Conservation (phyloP, 805 yeast genomes). For the Brettanomyces nanus region DNA sequence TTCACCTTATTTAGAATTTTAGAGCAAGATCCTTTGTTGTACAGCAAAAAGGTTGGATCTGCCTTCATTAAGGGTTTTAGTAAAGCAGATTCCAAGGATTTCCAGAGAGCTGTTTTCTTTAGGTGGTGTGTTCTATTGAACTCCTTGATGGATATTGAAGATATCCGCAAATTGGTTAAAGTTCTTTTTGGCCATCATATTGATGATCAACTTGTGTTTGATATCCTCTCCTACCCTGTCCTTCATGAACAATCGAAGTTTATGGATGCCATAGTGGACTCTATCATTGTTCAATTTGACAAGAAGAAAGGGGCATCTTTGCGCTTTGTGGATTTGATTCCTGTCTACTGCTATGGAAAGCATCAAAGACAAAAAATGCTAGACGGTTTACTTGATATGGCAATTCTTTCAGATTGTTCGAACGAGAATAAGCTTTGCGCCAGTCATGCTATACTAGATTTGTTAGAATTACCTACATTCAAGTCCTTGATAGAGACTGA, state of each 20-base stretch:
- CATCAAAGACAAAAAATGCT: constrained; percentile 27
- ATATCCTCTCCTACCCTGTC: constrained; percentile 28
- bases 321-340: constrained; percentile 26
- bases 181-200: constrained; percentile 20
- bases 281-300: constrained; percentile 2
- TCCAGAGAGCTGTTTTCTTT: constrained; percentile 25
- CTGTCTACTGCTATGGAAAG: constrained; percentile 39
- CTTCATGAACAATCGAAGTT: constrained; percentile 42
- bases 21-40: constrained; percentile 24
- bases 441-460: constrained; percentile 23
- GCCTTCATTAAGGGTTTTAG: constrained; percentile 21
- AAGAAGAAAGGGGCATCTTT: neutral
- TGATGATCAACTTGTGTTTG: constrained; percentile 11
- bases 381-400: constrained; percentile 12
- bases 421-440: neutral
- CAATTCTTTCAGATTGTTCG: neutral
- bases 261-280: constrained; percentile 18
- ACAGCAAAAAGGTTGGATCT: constrained; percentile 7
- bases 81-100: constrained; percentile 5
- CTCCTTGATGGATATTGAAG: constrained; percentile 22
- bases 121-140: constrained; percentile 53
- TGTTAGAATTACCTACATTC: constrained; percentile 45
- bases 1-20: constrained; percentile 36
- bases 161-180: constrained; percentile 23
- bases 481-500: constrained; percentile 41